Base-by-base conservation (phyloP, 2,329 filamentous ascomycete genomes). In the Nakataea oryzae region DNA sequence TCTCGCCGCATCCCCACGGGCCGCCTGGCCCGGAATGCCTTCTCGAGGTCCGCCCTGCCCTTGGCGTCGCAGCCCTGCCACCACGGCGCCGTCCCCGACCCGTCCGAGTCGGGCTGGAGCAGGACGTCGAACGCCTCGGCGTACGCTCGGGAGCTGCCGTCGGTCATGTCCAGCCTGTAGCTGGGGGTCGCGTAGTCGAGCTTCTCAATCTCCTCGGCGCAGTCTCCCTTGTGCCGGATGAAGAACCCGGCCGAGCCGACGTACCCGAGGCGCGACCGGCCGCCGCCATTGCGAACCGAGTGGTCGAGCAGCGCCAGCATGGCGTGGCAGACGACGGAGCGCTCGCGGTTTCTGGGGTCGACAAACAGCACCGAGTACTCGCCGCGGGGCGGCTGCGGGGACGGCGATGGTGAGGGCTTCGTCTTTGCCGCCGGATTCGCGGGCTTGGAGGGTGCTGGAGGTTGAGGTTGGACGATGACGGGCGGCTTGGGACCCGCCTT, bases 171-270 rank as follows among this genome's bases (percentile, higher is more conserved):
- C 6, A 59, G 24, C 24, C 14, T 59, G 41, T 50, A 59, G 26
- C 27, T n/a, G 14, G 17, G 14, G 14, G 8, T 11, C 7, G 58
- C 58, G 14, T 59, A 47, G 27, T 24, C n/a, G 21, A 30, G 58
- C 2, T 17, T 29, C 14, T 27, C n/a, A 7, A 59, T 59, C 41
- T 59, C 58, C 7, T 54, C 58, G 24, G n/a, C 27, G 27, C 58
- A 59, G 41, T 54, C 41, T 24, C 58, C 34, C 9, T 29, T 27
- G 24, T 29, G n/a, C 41, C 30, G 27, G 41, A n/a, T 9, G 9
- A 59, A 59, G 58, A 50, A 59, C 26, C 58, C 41, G 27, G 58
- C 58, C 26, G 58, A 59, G 14, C 27, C 29, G 17, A 59, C 58
- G 27, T 47, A 24, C 30, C 29, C 13, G 24, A 59, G n/a, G 41